Base-by-base conservation (phyloP, 192 early-diverging fungal species). In the Backusella tuberculispora region DNA sequence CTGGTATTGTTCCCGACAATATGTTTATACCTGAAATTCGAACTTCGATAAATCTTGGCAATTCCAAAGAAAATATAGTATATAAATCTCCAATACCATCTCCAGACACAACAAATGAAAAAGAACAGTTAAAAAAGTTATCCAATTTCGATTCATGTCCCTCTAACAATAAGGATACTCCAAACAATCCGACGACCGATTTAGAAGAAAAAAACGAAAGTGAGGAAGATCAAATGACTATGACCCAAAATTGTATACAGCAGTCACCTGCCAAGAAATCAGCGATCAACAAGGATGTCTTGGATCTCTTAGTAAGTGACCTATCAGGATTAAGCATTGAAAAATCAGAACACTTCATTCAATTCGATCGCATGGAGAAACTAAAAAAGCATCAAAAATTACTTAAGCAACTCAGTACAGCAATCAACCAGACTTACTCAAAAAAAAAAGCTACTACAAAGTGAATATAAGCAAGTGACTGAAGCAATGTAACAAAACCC, bases 241-340 rank as follows among this genome's bases (percentile, higher is more conserved):
- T 21, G 17, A 41, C 5, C 19, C n/a, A 43, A 69, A 69, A 24
- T 26, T 44, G 6, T 40, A 67, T 34, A 34, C 29, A 21, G n/a
- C 43, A 43, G 43, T 69, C 67, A 69, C 67, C 44, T 14, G 67
- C 41, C 67, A 69, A 69, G 67, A 69, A 69, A 69, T 69, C 67
- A 45, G 42, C 41, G 8, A 43, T 45, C 5, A 29, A 29, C 13
- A 43, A 69, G 67, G 43, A 69, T 69, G 24, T 69, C 67, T 69
- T 69, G 67, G 67, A 69, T 45, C 41, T 69, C n/a, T 46, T 69
- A 24, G 43, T 46, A 19, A 69, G 67, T 45, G 67, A 69, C 14
- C 17, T 69, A 24, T 29, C 67, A 13, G 41, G 21, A 44, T 46
- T 69, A 13, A 4, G 21, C 13, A 26, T 69, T 29, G 43, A 69